Conservation (phyloP, 169 alveolate genomes). For the Eimeria falciformis region DNA sequence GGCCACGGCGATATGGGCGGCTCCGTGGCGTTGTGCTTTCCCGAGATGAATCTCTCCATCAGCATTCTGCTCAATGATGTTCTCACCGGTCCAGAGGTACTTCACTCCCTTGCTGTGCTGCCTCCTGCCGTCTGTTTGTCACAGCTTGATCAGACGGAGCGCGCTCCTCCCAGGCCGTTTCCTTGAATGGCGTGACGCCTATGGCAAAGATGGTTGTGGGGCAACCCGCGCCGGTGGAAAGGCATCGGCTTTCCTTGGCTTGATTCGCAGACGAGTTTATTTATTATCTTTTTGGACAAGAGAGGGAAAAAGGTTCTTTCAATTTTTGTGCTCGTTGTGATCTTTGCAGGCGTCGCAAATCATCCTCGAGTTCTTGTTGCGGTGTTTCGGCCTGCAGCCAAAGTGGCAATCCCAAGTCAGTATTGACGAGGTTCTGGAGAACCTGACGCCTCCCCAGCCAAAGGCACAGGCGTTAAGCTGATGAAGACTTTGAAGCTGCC, state of each 20-base stretch:
- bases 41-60: conserved; percentile 80
- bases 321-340: not conserved
- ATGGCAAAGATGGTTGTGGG: no score
- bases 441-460: conserved; percentile 60
- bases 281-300: no score
- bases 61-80: conserved; percentile 84
- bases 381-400: conserved; percentile 78
- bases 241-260: no score
- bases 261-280: no score
- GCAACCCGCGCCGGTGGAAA: no score
- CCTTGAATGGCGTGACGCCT: no score
- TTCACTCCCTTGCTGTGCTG: not conserved
- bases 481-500: no score
- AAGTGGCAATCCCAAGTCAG: conserved; percentile 76
- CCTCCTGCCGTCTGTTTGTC: not conserved
- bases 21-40: conserved; percentile 80
- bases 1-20: conserved; percentile 85
- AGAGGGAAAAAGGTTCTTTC: not conserved
- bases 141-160: no score
- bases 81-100: conserved; percentile 81
- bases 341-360: conserved; percentile 73
- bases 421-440: conserved; percentile 69
- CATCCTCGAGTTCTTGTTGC: conserved; percentile 75
- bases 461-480: no score
- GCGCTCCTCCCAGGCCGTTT: no score